Percentiles rank a stretch among this genome's conserved stretches.
Evolutionary conservation across 1,284 basidiomycete genomes (phyloP).

Genomic region (Heterobasidion irregulare): DNA sequence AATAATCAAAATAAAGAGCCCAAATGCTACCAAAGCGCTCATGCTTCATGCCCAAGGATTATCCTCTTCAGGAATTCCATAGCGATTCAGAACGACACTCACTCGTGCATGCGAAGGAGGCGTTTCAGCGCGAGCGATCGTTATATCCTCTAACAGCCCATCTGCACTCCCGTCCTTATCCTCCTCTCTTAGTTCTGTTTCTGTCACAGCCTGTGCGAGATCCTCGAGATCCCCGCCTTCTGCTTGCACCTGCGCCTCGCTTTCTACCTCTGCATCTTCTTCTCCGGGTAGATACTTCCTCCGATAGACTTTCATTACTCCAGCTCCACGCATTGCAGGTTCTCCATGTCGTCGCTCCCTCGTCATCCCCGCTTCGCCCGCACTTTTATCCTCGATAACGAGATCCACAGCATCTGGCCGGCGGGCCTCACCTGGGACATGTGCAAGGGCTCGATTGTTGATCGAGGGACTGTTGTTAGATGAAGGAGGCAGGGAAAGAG

Average conservation of each 20-base stretch:
- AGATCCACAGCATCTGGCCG: slow-evolving; percentile 76
- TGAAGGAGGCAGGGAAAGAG: background rate
- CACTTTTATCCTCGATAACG: slow-evolving; percentile 53
- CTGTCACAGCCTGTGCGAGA: slow-evolving; percentile 20
- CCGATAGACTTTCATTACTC: slow-evolving; percentile 44
- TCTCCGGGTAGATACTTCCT: slow-evolving; percentile 40
- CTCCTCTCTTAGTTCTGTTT: slow-evolving; percentile 19
- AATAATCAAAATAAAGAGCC: background rate
- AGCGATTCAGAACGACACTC: slow-evolving; percentile 15
- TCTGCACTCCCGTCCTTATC: slow-evolving; percentile 18
- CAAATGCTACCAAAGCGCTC: background rate
- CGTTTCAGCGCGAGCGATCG: slow-evolving; percentile 24
- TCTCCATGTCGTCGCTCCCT: slow-evolving; percentile 48
- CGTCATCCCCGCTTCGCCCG: slow-evolving; percentile 38
- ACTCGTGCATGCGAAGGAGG: slow-evolving; percentile 36
- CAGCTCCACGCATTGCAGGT: slow-evolving; percentile 30
- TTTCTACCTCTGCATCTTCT: slow-evolving; percentile 27
- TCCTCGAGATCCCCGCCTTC: background rate
- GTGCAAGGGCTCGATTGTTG: slow-evolving; percentile 24
- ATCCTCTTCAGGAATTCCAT: slow-evolving; percentile 27
- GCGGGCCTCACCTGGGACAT: slow-evolving; percentile 28
- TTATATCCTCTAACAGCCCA: slow-evolving; percentile 11
- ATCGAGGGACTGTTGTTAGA: slow-evolving; percentile 17
- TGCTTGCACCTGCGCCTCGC: slow-evolving; percentile 1
- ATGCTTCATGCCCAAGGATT: slow-evolving; percentile 46